These are phyloP conservation scores for Mucor racemosus DNA, from an alignment of 371 early-diverging fungal genomes.

Conservation along the genomic window DNA sequence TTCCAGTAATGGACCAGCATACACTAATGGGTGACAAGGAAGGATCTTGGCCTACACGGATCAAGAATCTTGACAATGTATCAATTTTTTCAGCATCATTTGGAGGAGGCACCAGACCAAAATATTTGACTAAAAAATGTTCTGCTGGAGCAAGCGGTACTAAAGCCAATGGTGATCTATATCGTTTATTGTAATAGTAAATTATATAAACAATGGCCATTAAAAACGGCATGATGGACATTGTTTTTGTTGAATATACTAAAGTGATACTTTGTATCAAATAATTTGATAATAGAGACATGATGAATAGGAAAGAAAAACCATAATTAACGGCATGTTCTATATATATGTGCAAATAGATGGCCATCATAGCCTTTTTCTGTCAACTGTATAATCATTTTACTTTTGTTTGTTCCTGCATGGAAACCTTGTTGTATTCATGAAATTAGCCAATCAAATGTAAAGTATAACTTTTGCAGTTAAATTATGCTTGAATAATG, in stretches of 20 bases:
- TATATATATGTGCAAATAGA: background rate
- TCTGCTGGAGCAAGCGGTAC: conserved; percentile 35
- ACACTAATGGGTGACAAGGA: conserved; percentile 41
- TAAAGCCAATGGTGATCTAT: conserved; percentile 30
- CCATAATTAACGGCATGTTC: background rate
- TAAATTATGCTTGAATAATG: background rate
- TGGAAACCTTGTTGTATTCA: conserved; percentile 30
- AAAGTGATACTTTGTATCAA: background rate
- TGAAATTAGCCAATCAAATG: conserved; percentile 23
- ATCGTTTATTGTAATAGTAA: conserved; percentile 32
- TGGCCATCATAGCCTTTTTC: background rate
- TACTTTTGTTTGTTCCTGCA: background rate
- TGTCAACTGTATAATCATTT: background rate
- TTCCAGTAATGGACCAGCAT: conserved; percentile 47
- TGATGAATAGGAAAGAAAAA: background rate
- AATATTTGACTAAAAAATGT: conserved; percentile 37
- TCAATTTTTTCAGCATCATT: conserved; percentile 33
- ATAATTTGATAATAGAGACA: background rate
- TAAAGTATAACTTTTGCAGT: background rate
- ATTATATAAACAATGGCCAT: background rate
- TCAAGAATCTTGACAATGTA: conserved; percentile 42
- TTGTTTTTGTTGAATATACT: background rate
- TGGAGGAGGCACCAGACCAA: conserved; percentile 52
- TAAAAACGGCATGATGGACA: background rate
- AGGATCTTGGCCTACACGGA: conserved; percentile 40